These are phyloP conservation scores for Amanita brunnescens DNA, from an alignment of 768 basidiomycete species.

Conservation along the genomic window DNA sequence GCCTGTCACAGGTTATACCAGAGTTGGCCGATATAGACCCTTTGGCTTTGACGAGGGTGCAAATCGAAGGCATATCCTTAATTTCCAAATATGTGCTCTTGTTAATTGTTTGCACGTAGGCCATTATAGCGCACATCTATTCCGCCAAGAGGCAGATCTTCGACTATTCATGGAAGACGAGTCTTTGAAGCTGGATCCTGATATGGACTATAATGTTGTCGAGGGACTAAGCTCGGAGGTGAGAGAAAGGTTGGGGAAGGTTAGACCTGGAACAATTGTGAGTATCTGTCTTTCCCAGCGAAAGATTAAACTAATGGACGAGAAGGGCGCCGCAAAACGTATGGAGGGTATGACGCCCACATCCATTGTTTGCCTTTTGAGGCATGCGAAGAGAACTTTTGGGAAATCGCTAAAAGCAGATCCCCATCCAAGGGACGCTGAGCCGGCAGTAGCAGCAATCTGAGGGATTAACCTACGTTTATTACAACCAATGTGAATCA, in stretches of 20 bases:
- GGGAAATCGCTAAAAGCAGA: not conserved
- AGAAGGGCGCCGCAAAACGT: slow-evolving; percentile 81
- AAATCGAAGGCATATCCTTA: slow-evolving; percentile 53
- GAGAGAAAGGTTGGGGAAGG: slow-evolving; percentile 47
- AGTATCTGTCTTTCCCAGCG: slow-evolving; percentile 24
- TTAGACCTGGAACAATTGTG: slow-evolving; percentile 60
- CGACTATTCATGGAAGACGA: slow-evolving; percentile 72
- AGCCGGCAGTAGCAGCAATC: not conserved
- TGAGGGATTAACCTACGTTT: not conserved
- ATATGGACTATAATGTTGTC: slow-evolving; percentile 61
- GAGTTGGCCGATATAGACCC: slow-evolving; percentile 42
- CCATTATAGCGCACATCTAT: slow-evolving; percentile 51
- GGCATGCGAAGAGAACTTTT: slow-evolving; percentile 46
- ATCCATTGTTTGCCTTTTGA: slow-evolving; percentile 57
- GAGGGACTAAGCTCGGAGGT: slow-evolving; percentile 72
- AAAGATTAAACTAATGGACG: not conserved
- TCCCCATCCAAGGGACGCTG: not conserved
- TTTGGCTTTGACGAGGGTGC: slow-evolving; percentile 47
- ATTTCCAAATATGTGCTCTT: not conserved
- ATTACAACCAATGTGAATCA: no score
- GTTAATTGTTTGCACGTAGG: slow-evolving; percentile 26
- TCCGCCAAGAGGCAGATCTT: slow-evolving; percentile 70
- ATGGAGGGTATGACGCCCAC: slow-evolving; percentile 93
- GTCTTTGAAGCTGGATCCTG: slow-evolving; percentile 53
- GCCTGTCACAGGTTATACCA: slow-evolving; percentile 38